Base-by-base conservation (phyloP, 2,329 filamentous ascomycete species). In the Akanthomyces uredinophilus region DNA sequence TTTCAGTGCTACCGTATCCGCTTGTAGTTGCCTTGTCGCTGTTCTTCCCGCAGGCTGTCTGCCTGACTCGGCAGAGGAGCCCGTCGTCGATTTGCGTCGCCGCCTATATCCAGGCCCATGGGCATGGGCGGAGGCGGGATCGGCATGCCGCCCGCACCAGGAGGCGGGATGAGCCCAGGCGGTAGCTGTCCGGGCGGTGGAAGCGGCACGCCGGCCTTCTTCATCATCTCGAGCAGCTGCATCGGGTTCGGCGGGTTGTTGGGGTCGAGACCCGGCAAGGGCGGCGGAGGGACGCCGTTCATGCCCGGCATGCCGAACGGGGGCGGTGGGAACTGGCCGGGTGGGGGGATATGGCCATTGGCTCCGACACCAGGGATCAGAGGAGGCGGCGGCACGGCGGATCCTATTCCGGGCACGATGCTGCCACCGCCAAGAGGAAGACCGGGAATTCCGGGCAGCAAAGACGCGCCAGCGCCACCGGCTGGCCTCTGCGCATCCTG, bases 51-150 rank as follows among this genome's bases (percentile, higher is more conserved):
- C 68, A 96, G 75, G 68, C 90, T 93, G 72, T 95, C 92, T 70
- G 90, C 86, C 75, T 96, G 92, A 71, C 90, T 93, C 0, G 92
- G 92, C 49, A 96, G 75, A 10, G 90, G 91, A 6, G 83, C 90
- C 64, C 89, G 81, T 20, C 86, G 77, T 39, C 69, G 44, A 8
- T n/a, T 27, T 3, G 4, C 73, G 24, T 69, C 72, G 14, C 73
- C 75, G 68, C 72, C 68, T 62, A 74, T 70, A 63, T 74, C 70
- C 57, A 70, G 68, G 44, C 65, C 66, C 20, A 74, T 71, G 22
- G 77, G 74, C 65, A 79, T 71, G 61, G 67, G 77, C 65, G 70
- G 78, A 63, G 72, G 78, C 32, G 75, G 74, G 52, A 74, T 69
- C 1, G 71, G 73, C 52, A 75, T 72, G 7, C 72, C 69, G 27